Conservation (phyloP, 1,284 basidiomycete genomes). For the Ganoderma lucidum region DNA sequence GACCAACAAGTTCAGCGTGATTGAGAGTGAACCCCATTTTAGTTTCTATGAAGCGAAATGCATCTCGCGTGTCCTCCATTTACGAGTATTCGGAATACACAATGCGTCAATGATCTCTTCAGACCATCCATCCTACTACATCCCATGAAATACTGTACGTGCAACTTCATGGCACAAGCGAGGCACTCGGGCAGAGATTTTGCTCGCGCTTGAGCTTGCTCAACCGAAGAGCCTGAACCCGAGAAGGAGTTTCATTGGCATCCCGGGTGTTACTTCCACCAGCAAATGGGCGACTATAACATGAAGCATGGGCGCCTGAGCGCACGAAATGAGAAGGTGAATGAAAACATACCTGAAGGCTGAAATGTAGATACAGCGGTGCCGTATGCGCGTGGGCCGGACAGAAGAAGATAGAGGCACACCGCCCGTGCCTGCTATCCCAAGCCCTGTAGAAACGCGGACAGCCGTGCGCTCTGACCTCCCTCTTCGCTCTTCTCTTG, state of each 20-base stretch:
- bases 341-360: background rate
- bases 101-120: background rate
- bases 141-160: background rate
- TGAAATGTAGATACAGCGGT: background rate
- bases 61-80: background rate
- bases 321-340: too few relatives aligned
- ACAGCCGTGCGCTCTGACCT: conserved; percentile 44
- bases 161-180: background rate
- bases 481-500: conserved; percentile 40
- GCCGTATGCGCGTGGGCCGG: background rate
- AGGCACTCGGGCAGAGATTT: background rate
- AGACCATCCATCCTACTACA: background rate
- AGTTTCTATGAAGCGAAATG: background rate
- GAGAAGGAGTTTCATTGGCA: conserved; percentile 2
- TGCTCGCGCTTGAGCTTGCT: background rate
- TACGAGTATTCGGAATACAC: background rate
- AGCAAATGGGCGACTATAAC: background rate
- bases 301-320: background rate
- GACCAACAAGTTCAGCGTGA: background rate
- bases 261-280: background rate
- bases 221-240: background rate
- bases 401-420: background rate
- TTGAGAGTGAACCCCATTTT: background rate
- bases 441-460: conserved; percentile 57
- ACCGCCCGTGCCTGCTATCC: conserved; percentile 15